Evolutionary conservation across 106 monocot species (phyloP), one percentile per base, ranked within the genome.

Genomic region (Allium fistulosum): DNA sequence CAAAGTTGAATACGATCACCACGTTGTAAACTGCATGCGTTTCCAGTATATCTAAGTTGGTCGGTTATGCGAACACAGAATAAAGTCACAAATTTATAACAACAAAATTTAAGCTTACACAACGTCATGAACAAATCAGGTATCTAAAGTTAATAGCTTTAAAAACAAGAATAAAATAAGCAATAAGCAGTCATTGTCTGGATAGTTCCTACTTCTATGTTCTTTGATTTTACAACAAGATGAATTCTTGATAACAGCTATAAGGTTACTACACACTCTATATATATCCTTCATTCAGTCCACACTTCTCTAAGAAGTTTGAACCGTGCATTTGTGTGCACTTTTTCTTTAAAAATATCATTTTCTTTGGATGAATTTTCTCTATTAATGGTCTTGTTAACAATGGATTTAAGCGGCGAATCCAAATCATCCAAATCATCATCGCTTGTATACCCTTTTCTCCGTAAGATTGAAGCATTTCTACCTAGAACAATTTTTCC

Each of bases 401-500:
- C 75, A 28, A 94, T 70, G 67, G 82, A 87, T 4, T 76, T 48
- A 17, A 85, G 75, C 17, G 96, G 92, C 17, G 78, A 83, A 68
- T 85, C 92, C 17, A 99, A 62, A 57, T 85, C 87, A 16, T 92
- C 81, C 62, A 99, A 74, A 53, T 99, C 97, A 3, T 99, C 92
- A 14, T 99, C 97, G 45, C 97, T 99, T 45, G 92, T 92, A 62
- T 99, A 85, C 3, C 91, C 92, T 72, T 79, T 89, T 48, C 81
- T 80, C 67, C 82, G 85, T 8, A 90, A 65, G 49, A 84, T 75
- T 2, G 92, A 97, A 4, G 76, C 75, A 47, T 60, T 88, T 61
- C 86, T 76, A 16, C 70, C 81, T 18, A 89, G 79, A 61, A 60
- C 65, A 0, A 76, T 62, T 22, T 76, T 78, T n/a, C 59, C 70